Evolutionary conservation across 805 yeast species (phyloP), one percentile per base, ranked within the genome.

Genomic region (Starmerella cellae): DNA sequence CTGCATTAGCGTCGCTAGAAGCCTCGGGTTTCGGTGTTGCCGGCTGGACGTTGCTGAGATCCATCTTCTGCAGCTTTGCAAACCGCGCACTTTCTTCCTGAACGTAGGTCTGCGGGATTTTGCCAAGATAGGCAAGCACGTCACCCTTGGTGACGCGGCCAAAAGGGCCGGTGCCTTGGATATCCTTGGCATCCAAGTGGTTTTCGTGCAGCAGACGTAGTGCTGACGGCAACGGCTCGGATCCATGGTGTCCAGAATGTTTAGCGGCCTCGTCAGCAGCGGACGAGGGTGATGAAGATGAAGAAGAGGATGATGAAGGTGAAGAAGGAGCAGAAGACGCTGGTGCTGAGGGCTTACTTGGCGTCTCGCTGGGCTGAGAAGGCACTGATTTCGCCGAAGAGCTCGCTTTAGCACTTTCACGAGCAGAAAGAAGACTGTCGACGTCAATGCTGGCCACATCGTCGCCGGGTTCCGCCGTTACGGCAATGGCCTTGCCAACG

Each of bases 71-170:
- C 49, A 70, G 70, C 27, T 68, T 60, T 39, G 71, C 65, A 49
- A 87, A 61, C 55, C 66, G 77, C 24, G 72, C 63, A 5, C 81
- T 67, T 44, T 87, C 68, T 18, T 63, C 59, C 17, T 61, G 54
- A 20, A 76, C 75, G 5, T 78, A 63, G 8, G 72, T 75, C 30
- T 65, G 54, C 10, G 82, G 62, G 41, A 87, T 80, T 47, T 71
- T 62, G 23, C 97, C 96, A 40, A 87, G 56, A 57, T 74, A 76
- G 0, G 93, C 91, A 50, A 87, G 68, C 1, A 87, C 88, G 60
- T 88, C 98, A 49, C 97, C 97, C 63, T 81, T 82, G 49, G 88
- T 68, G 32, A 88, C 59, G 55, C 94, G 72, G 9, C 97, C 97
- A 43, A 77, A 71, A 23, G 93, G 93, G 18, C 97, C 98, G 1